phyloP scores from a whole-genome alignment of 2,329 filamentous ascomycete species.

The Gnomoniopsis sp. region DNA sequence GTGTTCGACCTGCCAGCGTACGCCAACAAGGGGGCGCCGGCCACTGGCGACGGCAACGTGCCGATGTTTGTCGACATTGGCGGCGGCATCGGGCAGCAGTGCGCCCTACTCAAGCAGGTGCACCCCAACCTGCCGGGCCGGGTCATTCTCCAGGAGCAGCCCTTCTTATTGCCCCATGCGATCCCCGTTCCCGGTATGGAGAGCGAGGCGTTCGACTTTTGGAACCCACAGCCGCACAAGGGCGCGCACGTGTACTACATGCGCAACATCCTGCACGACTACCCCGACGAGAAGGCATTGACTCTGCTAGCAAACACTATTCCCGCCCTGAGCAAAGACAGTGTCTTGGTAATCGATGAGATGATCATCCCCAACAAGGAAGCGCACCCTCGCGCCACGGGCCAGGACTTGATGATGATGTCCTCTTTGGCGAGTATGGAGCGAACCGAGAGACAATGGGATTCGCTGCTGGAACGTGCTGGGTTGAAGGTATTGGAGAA shows the following conservation, averaged over 20 bases:
- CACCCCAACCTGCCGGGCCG: constrained; percentile 20
- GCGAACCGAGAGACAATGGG: constrained; percentile 13
- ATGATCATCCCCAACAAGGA: constrained; percentile 18
- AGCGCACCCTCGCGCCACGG: not conserved
- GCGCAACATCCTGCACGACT: constrained; percentile 20
- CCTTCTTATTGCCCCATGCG: constrained; percentile 22
- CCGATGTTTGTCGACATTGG: constrained; percentile 24
- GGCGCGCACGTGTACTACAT: constrained; percentile 23
- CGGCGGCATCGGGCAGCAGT: constrained; percentile 25
- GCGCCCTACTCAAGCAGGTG: constrained; percentile 21
- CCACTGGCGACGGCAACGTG: not conserved
- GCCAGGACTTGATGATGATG: constrained; percentile 22
- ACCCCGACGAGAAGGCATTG: constrained; percentile 9
- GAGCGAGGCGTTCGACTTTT: constrained; percentile 27
- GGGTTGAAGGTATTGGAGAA: not conserved
- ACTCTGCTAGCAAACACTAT: constrained; percentile 12
- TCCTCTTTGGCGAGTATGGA: constrained; percentile 15
- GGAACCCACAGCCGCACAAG: not conserved
- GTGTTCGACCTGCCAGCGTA: constrained; percentile 21
- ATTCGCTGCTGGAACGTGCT: constrained; percentile 2
- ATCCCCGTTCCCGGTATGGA: constrained; percentile 22
- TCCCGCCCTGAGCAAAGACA: constrained; percentile 18
- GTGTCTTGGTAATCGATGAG: constrained; percentile 22
- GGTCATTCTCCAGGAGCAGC: constrained; percentile 25
- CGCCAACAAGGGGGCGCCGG: not conserved